A percentile compares a stretch with the other conserved stretches of the same genome.
phyloP scores from a whole-genome alignment of 768 basidiomycete species.

The Tephrocybe rancida region DNA sequence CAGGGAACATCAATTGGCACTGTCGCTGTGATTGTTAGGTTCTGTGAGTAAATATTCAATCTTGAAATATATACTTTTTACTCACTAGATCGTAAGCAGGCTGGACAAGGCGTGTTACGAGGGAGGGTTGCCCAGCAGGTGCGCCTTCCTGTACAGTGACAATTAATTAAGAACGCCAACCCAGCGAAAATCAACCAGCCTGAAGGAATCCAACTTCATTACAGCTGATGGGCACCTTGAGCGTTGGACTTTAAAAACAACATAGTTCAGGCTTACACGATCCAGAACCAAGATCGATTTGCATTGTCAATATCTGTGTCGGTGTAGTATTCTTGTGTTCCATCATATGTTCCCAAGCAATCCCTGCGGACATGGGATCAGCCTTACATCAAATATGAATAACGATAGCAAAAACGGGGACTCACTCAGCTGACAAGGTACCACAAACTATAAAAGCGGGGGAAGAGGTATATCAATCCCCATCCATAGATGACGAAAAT shows the following conservation, averaged over 20 bases:
- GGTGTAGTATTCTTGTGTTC: slow-evolving; percentile 47
- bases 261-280: slow-evolving; percentile 44
- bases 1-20: slow-evolving; percentile 69
- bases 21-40: slow-evolving; percentile 48
- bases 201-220: slow-evolving; percentile 70
- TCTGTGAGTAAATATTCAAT: background rate
- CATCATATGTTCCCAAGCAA: slow-evolving; percentile 45
- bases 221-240: slow-evolving; percentile 43
- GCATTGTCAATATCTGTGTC: slow-evolving; percentile 56
- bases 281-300: slow-evolving; percentile 70
- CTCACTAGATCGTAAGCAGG: slow-evolving; percentile 56
- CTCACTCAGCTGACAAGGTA: slow-evolving; percentile 43
- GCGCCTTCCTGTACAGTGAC: slow-evolving; percentile 39
- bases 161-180: background rate
- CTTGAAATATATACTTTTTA: background rate
- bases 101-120: slow-evolving; percentile 60
- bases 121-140: slow-evolving; percentile 35
- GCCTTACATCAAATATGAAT: background rate
- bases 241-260: background rate
- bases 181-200: slow-evolving; percentile 20
- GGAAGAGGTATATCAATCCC: background rate
- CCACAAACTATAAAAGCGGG: slow-evolving; percentile 60
- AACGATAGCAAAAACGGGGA: slow-evolving; percentile 18
- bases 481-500: background rate
- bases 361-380: slow-evolving; percentile 24